phyloP scores from a whole-genome alignment of 129 eudicot species.

The Escallonia herrerae region DNA sequence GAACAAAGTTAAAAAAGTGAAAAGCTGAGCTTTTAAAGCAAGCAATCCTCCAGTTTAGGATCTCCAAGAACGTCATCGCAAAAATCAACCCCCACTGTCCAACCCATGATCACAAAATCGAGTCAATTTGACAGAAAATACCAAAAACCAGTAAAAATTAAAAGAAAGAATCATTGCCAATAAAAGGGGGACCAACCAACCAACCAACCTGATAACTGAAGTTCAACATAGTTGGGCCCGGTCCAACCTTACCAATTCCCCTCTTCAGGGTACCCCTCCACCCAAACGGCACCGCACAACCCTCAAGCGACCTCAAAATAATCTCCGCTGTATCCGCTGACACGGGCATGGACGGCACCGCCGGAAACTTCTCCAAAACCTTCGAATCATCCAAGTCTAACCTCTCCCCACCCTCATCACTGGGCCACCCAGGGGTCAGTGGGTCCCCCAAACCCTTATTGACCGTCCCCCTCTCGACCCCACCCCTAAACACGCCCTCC shows the following conservation, averaged over 20 bases:
- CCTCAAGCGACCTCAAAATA: conserved; percentile 53
- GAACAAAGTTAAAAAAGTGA: too few relatives aligned
- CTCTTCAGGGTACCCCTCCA: conserved; percentile 32
- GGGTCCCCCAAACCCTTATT: conserved; percentile 87
- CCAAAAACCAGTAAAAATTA: background rate
- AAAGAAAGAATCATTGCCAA: background rate
- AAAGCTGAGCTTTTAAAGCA: too few relatives aligned
- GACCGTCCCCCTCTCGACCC: conserved; percentile 93
- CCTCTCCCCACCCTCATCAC: conserved; percentile 41
- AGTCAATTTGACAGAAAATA: conserved; percentile 3
- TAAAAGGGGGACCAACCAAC: conserved; percentile 18
- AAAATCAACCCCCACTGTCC: background rate
- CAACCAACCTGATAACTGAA: conserved; percentile 57
- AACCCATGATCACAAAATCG: background rate
- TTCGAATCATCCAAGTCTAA: conserved; percentile 33
- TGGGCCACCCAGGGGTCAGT: conserved; percentile 79
- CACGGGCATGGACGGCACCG: conserved; percentile 66
- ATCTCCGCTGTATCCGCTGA: conserved; percentile 53
- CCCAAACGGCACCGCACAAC: conserved; percentile 39
- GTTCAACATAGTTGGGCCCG: conserved; percentile 73
- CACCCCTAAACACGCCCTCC: conserved; percentile 29
- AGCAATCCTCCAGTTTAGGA: too few relatives aligned
- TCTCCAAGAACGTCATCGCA: too few relatives aligned
- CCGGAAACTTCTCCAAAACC: conserved; percentile 49
- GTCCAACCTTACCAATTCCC: conserved; percentile 47